Percentiles rank a stretch among this genome's conserved stretches.
Evolutionary conservation across 495 filamentous ascomycete genomes (phyloP).

Genomic region (Astrocystis sublimbata): DNA sequence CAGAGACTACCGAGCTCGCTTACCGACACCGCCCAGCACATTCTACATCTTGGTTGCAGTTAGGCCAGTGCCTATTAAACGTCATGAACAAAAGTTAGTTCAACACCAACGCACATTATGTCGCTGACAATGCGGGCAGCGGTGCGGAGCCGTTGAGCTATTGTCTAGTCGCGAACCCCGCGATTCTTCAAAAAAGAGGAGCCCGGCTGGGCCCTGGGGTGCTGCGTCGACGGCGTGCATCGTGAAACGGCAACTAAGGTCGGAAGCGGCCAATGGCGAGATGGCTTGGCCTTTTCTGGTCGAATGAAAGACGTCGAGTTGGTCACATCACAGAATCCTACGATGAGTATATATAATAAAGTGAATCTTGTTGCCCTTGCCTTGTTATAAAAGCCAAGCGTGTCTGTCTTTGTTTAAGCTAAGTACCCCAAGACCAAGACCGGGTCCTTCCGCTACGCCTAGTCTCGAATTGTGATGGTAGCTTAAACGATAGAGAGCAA

Average conservation of each 20-base stretch:
- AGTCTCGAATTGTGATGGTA: not conserved
- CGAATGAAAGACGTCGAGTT: not conserved
- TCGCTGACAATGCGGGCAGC: not conserved
- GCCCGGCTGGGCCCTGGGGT: not conserved
- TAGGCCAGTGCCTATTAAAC: not conserved
- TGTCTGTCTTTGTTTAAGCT: too few relatives aligned
- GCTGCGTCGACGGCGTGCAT: not conserved
- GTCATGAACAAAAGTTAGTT: not conserved
- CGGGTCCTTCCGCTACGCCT: not conserved
- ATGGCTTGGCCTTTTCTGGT: not conserved
- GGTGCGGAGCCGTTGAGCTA: conserved; percentile 8
- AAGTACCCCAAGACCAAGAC: not conserved
- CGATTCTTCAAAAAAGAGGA: not conserved
- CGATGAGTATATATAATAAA: not conserved
- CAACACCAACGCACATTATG: not conserved
- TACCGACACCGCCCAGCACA: not conserved
- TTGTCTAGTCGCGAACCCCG: conserved; percentile 2
- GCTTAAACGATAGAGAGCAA: not conserved
- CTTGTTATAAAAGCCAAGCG: too few relatives aligned
- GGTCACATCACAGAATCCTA: too few relatives aligned
- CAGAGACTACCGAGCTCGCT: conserved; percentile 6
- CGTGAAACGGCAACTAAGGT: not conserved
- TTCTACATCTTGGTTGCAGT: not conserved
- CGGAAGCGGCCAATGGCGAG: not conserved
- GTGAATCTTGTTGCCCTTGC: not conserved